Percentiles rank a stretch among this genome's conserved stretches.
These are phyloP conservation scores for Crithidia fasciculata DNA, from an alignment of 208 protist genomes.

Conservation along the genomic window DNA sequence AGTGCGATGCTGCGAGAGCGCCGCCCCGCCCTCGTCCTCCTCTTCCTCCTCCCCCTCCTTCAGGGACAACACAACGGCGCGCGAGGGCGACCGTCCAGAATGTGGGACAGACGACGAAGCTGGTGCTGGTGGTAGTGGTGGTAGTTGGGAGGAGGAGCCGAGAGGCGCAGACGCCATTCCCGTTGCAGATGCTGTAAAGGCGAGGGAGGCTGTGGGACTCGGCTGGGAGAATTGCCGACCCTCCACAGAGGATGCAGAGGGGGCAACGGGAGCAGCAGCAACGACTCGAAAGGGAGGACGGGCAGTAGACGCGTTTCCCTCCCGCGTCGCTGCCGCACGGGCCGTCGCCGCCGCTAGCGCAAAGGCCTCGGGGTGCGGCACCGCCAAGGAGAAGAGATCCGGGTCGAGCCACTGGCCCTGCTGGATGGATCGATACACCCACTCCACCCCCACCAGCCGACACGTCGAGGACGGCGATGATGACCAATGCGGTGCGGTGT, in stretches of 20 bases:
- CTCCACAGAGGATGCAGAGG: neutral
- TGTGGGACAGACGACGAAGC: neutral
- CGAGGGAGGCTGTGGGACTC: neutral
- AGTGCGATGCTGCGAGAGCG: constrained; percentile 21
- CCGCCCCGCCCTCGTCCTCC: constrained; percentile 15
- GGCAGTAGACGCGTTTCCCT: too few relatives aligned
- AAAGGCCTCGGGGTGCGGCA: constrained; percentile 40
- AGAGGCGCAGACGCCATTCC: too few relatives aligned
- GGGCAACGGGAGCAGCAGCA: neutral
- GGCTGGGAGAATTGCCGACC: neutral
- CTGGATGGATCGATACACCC: constrained; percentile 53
- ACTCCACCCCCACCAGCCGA: constrained; percentile 57
- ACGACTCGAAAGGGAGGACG: neutral
- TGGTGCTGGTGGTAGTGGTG: neutral
- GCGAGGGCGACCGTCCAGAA: constrained; percentile 14
- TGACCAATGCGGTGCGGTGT: neutral
- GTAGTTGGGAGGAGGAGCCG: neutral
- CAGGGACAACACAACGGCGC: neutral
- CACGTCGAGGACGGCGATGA: constrained; percentile 25
- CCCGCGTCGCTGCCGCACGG: neutral
- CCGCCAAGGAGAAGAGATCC: constrained; percentile 36
- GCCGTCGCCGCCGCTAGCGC: neutral
- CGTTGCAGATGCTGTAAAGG: neutral
- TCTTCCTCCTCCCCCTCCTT: neutral
- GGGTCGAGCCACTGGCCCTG: constrained; percentile 59